These are phyloP conservation scores for Leptographium radiaticola DNA, from an alignment of 2,329 filamentous ascomycete species.

Conservation along the genomic window DNA sequence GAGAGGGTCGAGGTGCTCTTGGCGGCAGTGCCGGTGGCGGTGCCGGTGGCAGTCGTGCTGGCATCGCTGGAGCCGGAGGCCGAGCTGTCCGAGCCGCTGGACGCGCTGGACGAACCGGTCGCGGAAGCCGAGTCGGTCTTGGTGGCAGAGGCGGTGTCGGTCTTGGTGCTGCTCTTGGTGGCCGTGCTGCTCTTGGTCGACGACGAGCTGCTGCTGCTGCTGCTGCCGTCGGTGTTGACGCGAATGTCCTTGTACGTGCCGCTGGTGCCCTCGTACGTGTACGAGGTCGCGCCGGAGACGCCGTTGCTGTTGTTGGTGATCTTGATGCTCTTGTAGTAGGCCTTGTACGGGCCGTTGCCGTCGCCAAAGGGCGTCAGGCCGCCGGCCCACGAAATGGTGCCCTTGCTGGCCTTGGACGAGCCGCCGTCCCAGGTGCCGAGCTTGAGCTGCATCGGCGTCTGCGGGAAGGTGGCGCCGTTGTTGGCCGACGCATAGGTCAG, in stretches of 20 bases:
- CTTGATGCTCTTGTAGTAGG: slow-evolving; percentile 42
- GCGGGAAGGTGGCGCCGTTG: slow-evolving; percentile 48
- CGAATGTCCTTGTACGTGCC: slow-evolving; percentile 40
- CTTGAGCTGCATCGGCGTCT: slow-evolving; percentile 56
- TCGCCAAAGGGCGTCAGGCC: slow-evolving; percentile 39
- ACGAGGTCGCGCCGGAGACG: slow-evolving; percentile 33
- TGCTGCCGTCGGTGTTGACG: slow-evolving; percentile 24
- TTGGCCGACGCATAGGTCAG: slow-evolving; percentile 31
- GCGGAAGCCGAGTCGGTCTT: slow-evolving; percentile 14
- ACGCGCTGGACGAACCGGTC: slow-evolving; percentile 18
- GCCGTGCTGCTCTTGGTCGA: background rate
- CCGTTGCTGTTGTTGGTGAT: slow-evolving; percentile 43
- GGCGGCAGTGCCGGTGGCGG: slow-evolving; percentile 11
- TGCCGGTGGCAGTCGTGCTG: slow-evolving; percentile 11
- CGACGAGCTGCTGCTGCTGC: slow-evolving; percentile 5
- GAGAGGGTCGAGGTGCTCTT: background rate
- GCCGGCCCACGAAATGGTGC: slow-evolving; percentile 56
- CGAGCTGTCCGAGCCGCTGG: slow-evolving; percentile 10
- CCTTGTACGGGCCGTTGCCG: slow-evolving; percentile 38
- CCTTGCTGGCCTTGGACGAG: slow-evolving; percentile 31
- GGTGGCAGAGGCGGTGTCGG: slow-evolving; percentile 11
- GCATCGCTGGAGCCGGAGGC: slow-evolving; percentile 9
- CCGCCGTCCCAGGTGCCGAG: slow-evolving; percentile 45
- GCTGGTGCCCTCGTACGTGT: slow-evolving; percentile 35
- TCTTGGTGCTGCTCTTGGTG: slow-evolving; percentile 5